Evolutionary conservation across 108 stramenopile species (phyloP), one percentile per base, ranked within the genome.

Genomic region (Cyclostephanos invisitatus): DNA sequence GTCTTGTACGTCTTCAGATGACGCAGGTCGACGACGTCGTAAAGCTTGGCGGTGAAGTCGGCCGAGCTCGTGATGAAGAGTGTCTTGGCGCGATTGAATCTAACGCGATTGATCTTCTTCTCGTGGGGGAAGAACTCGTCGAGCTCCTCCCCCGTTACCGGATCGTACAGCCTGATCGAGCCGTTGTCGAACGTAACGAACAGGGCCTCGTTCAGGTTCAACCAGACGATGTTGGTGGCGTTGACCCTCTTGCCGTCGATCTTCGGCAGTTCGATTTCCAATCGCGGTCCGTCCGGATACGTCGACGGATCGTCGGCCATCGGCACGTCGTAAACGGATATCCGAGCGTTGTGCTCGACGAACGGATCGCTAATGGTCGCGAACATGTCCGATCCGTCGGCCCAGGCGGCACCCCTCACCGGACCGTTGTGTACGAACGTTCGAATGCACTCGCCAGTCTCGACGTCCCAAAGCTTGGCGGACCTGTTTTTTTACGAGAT

Each of bases 301-400:
- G 42, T 68, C 38, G 85, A 81, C 7, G 83, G 81, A 20, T 84
- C 78, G 24, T 83, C 86, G 49, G 77, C 81, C 50, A 87, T 82
- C 42, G 92, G 89, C 18, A 80, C 78, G 63, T 98, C 91, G 80
- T 89, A 99, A 27, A 99, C 85, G 27, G 87, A 84, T 73, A 99
- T 94, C 67, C 89, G 86, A 44, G 92, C 97, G 54, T 89, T 88
- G 83, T 94, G 89, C 73, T 96, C 93, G 8, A 96, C 89, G 75
- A 99, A 99, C 27, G 96, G 97, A 75, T 99, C 98, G 17, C 87
- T 88, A 50, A 96, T 96, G 77, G 96, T 95, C 53, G 95, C 97
- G 86, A 99, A 96, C 68, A 83, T 77, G 48, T 97, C 77, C 49
- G 87, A 87, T 24, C 97, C 97, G 75, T 99, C 98, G 10, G 97